Base-by-base conservation (phyloP, 495 filamentous ascomycete species). In the Aspergillus bertholletiae region DNA sequence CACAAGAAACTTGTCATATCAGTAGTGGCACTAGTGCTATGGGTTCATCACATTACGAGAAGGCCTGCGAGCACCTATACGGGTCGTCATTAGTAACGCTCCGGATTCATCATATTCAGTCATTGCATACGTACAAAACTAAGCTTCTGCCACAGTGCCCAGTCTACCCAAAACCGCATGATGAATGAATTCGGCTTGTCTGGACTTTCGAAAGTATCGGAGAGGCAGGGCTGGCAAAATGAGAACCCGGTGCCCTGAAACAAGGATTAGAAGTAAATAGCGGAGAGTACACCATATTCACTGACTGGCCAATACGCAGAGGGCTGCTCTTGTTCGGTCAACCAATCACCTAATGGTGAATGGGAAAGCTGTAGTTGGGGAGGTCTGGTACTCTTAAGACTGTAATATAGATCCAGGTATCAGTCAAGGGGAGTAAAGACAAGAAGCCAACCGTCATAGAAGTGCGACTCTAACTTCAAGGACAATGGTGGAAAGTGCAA, bases 121-220 rank as follows among this genome's bases (percentile, higher is more conserved):
- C 22, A 49, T 13, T 40, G 46, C 30, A 34, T 15, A 26, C 89
- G 73, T 76, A 97, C 93, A 73, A 96, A 86, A 56, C 82, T 86
- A 84, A 96, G 81, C 79, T 96, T 87, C 80, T 95, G 83, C 93
- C 93, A 97, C 62, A 94, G 71, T 57, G 79, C 67, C 92, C 92
- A 96, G 34, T 72, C 77, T 35, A 74, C 62, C 75, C 93, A 96
- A 74, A 97, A 96, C 32, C 63, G 65, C 61, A 74, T 76, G 15
- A 22, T 61, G 50, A 26, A 43, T 22, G 26, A 12, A 49, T 21
- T 11, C 21, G 18, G 7, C 21, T 6, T 1, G 22, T 17, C 18
- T 24, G 26, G 44, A 24, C 8, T 46, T 21, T 46, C n/a, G 37
- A n/a, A 8, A 4, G 37, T 6, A 6, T 40, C 3, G 13, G 30